Evolutionary conservation across 805 yeast species (phyloP).

Genomic region (Starmerella cellae): DNA sequence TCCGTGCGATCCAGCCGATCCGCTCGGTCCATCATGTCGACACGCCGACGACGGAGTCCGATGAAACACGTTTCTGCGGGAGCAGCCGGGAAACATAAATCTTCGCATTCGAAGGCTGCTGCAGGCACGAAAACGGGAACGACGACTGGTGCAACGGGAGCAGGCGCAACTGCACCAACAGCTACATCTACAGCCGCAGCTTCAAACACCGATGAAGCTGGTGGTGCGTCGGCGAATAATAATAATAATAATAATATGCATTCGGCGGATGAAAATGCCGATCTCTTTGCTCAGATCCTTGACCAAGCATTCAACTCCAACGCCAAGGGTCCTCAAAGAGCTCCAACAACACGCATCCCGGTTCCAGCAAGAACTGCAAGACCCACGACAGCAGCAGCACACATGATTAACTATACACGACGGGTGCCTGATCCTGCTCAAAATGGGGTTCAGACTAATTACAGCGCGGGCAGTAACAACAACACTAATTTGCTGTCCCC

Average conservation of each 20-base stretch:
- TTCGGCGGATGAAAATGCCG: not conserved
- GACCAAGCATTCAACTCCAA: constrained; percentile 24
- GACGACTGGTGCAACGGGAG: not conserved
- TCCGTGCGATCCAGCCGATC: constrained; percentile 16
- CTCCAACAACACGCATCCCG: not conserved
- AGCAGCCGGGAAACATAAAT: too few relatives aligned
- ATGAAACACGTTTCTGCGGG: constrained; percentile 6
- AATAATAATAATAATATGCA: too few relatives aligned
- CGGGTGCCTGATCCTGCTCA: too few relatives aligned
- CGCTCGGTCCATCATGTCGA: constrained; percentile 7
- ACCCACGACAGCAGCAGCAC: too few relatives aligned
- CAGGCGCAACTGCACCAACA: not conserved
- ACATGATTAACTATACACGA: too few relatives aligned
- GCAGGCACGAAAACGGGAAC: constrained; percentile 5
- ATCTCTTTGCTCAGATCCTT: constrained; percentile 25
- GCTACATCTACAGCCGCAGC: not conserved
- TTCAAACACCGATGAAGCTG: too few relatives aligned
- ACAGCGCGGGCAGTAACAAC: too few relatives aligned
- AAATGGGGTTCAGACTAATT: too few relatives aligned
- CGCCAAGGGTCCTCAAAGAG: not conserved
- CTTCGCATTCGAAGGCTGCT: too few relatives aligned
- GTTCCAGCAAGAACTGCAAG: not conserved
- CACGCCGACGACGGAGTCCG: constrained; percentile 11
- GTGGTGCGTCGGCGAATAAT: too few relatives aligned
- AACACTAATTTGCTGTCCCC: not conserved